These are phyloP conservation scores for Aspergillus sp. DNA, from an alignment of 2,329 filamentous ascomycete genomes.

Conservation along the genomic window DNA sequence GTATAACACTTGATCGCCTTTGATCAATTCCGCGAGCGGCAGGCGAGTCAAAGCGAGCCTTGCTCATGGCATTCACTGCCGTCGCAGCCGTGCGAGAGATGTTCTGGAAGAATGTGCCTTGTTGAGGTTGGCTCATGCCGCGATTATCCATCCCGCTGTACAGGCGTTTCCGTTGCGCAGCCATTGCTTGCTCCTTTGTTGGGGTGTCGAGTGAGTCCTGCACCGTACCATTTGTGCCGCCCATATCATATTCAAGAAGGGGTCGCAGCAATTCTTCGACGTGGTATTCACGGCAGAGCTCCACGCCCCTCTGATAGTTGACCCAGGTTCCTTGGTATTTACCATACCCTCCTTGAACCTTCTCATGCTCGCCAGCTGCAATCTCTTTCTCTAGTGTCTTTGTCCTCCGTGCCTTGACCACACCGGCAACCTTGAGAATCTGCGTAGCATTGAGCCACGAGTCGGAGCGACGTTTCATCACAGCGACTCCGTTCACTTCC, in stretches of 20 bases:
- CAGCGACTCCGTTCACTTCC: conserved; percentile 89
- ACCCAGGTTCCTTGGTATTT: conserved; percentile 99
- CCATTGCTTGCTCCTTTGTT: conserved; percentile 98
- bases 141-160: conserved; percentile 78
- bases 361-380: conserved; percentile 92
- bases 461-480: conserved; percentile 94
- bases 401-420: conserved; percentile 96
- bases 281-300: conserved; percentile 79
- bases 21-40: conserved; percentile 67
- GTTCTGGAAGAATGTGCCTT: conserved; percentile 94
- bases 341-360: conserved; percentile 96
- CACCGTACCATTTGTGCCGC: conserved; percentile 65
- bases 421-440: conserved; percentile 94
- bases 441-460: conserved; percentile 98
- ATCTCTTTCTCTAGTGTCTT: conserved; percentile 99
- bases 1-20: conserved; percentile 68
- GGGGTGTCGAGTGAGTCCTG: conserved; percentile 84
- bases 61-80: conserved; percentile 93
- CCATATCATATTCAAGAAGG: conserved; percentile 53
- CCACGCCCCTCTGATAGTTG: conserved; percentile 84
- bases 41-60: conserved; percentile 89
- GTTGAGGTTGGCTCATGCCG: conserved; percentile 60
- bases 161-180: conserved; percentile 86
- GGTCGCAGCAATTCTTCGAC: conserved; percentile 52
- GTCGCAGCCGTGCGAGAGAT: conserved; percentile 92